These are phyloP conservation scores for Colletotrichum neosansevieriae DNA, from an alignment of 2,329 filamentous ascomycete genomes.

Conservation along the genomic window DNA sequence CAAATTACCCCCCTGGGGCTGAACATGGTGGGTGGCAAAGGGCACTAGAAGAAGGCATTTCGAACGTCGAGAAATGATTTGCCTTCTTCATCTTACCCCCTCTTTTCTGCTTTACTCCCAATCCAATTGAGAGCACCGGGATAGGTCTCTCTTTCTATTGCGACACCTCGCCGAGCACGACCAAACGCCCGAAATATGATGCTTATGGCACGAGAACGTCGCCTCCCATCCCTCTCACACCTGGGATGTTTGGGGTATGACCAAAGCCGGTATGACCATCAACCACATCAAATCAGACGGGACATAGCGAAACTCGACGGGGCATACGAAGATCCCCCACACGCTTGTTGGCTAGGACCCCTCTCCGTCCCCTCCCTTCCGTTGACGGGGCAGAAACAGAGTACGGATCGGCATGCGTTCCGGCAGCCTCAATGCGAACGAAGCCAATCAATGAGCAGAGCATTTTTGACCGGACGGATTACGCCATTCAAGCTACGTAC, in stretches of 20 bases:
- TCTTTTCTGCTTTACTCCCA: too few species aligned
- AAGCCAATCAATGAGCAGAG: conserved; percentile 23
- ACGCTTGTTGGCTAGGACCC: conserved; percentile 15
- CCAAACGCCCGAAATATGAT: too few species aligned
- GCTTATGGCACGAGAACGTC: neutral
- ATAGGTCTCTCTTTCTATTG: too few species aligned
- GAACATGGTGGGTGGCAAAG: too few species aligned
- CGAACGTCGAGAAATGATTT: too few species aligned
- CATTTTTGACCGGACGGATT: conserved; percentile 15
- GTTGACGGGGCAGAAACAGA: conserved; percentile 5
- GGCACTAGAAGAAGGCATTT: too few species aligned
- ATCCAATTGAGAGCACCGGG: too few species aligned
- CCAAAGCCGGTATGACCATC: conserved; percentile 9
- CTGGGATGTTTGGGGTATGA: neutral
- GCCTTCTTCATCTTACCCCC: too few species aligned
- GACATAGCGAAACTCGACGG: conserved; percentile 2
- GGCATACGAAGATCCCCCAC: conserved; percentile 10
- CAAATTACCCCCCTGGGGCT: too few species aligned
- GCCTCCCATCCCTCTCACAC: neutral
- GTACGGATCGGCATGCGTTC: conserved; percentile 29
- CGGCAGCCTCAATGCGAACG: conserved; percentile 2
- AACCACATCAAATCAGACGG: conserved; percentile 11
- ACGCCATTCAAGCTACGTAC: conserved; percentile 24
- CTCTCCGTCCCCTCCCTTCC: conserved; percentile 4
- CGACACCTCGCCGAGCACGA: neutral